Percentiles rank a stretch among this genome's conserved stretches.
These are phyloP conservation scores for Phaeosphaeria sp. DNA, from an alignment of 2,329 filamentous ascomycete genomes.

Conservation along the genomic window DNA sequence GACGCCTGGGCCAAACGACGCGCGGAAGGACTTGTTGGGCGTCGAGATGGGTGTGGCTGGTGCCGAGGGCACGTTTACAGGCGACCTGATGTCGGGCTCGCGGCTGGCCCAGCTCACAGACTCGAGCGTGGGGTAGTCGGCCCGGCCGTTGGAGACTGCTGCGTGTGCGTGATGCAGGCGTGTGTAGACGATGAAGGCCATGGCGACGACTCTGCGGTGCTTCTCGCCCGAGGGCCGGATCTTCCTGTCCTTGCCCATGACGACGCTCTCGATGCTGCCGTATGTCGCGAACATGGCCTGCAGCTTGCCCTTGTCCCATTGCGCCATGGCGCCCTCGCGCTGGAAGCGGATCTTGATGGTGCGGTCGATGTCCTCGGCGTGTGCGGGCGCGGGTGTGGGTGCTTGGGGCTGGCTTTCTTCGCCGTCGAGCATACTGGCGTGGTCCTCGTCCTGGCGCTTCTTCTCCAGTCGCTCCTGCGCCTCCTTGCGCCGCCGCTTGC, in stretches of 20 bases:
- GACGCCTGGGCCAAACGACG: constrained; percentile 31
- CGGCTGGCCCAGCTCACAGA: constrained; percentile 63
- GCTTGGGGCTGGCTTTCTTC: constrained; percentile 27
- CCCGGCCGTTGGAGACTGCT: constrained; percentile 60
- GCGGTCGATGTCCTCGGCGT: constrained; percentile 61
- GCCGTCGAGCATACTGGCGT: constrained; percentile 41
- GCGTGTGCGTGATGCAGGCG: constrained; percentile 66
- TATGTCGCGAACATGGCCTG: constrained; percentile 59
- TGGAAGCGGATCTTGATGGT: constrained; percentile 65
- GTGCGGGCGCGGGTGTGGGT: background rate
- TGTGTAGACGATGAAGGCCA: constrained; percentile 62
- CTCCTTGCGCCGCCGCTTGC: constrained; percentile 63
- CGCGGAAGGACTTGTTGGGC: constrained; percentile 34
- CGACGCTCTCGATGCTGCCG: constrained; percentile 63
- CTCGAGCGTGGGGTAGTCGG: constrained; percentile 59
- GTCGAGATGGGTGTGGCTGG: constrained; percentile 40
- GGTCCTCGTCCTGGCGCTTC: constrained; percentile 60
- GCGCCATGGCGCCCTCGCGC: constrained; percentile 53
- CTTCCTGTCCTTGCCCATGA: constrained; percentile 65
- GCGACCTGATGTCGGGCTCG: constrained; percentile 56
- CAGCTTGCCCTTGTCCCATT: constrained; percentile 58
- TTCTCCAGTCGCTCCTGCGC: constrained; percentile 59
- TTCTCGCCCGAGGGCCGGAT: constrained; percentile 56
- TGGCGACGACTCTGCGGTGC: constrained; percentile 60
- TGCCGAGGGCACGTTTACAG: constrained; percentile 22